These are phyloP conservation scores for Juglanconis oblonga DNA, from an alignment of 2,329 filamentous ascomycete genomes.

Conservation along the genomic window DNA sequence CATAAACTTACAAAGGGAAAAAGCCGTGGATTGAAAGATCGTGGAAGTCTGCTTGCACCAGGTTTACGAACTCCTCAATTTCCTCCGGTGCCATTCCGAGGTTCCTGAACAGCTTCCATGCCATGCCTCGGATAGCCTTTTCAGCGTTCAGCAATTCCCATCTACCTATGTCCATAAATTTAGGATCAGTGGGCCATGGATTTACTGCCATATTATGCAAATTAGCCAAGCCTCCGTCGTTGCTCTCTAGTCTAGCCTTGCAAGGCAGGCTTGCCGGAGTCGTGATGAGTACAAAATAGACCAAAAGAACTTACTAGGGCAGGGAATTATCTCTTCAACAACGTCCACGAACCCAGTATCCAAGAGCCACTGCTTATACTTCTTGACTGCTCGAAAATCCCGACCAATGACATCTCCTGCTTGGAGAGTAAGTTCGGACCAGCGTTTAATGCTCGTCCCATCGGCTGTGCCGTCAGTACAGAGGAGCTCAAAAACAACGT, in stretches of 20 bases:
- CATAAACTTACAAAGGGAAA: background rate
- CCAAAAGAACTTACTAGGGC: background rate
- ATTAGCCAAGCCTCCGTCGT: background rate
- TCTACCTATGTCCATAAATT: background rate
- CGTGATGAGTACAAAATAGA: no score
- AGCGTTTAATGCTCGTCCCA: slow-evolving; percentile 25
- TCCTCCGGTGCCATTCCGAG: background rate
- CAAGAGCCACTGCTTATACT: background rate
- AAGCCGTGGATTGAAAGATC: background rate
- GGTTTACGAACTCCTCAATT: background rate
- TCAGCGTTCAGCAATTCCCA: background rate
- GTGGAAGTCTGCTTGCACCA: background rate
- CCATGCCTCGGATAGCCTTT: background rate
- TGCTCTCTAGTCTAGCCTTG: no score
- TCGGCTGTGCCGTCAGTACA: slow-evolving; percentile 28
- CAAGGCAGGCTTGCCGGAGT: no score
- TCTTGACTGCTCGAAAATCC: no score
- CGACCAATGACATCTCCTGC: slow-evolving; percentile 12
- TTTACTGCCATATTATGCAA: background rate
- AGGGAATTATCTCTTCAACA: background rate
- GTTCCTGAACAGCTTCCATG: background rate
- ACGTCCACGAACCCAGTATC: background rate
- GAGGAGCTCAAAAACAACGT: slow-evolving; percentile 24
- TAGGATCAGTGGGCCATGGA: background rate
- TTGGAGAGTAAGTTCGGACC: slow-evolving; percentile 23